Base-by-base conservation (phyloP, 2,329 filamentous ascomycete genomes). In the Calonectria hongkongensis region DNA sequence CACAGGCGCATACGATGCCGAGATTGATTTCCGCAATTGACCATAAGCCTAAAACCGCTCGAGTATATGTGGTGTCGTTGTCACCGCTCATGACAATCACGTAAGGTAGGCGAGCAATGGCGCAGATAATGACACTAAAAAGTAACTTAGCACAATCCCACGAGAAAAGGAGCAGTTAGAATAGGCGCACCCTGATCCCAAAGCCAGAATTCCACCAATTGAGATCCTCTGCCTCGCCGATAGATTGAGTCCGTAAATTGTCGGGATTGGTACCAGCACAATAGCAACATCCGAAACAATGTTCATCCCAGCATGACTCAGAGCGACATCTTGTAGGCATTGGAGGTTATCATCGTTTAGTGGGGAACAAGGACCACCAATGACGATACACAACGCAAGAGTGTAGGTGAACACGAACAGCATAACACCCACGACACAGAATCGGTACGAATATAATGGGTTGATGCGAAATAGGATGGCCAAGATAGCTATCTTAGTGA, bases 1-100 rank as follows among this genome's bases (percentile, higher is more conserved):
- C 78, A 70, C 84, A 85, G 48, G 83, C 78, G 68, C 83, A 83
- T 16, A 85, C 81, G 71, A 85, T 82, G 73, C 82, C 84, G 30
- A 81, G 79, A 30, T 82, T 82, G 39, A 84, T 80, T 67, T 86
- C 84, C n/a, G 83, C 75, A 48, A 85, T 78, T 7, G 82, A 83
- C 82, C 84, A 85, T 33, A 80, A 76, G 39, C 78, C 78, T 41
- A 76, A 71, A 4, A 76, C 60, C 36, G 79, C 78, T 21, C 79
- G 78, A 70, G 68, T 74, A 75, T 78, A 82, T 3, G 81, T 81
- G 2, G 73, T 74, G 50, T 85, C 84, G 18, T 74, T 73, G 45
- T 79, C 82, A 13, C 79, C 82, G 9, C 28, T 27, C 25, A 63
- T 15, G 27, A 21, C 15, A 5, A 63, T 33, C 0, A 63, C 41